These are phyloP conservation scores for Vanderwaltozyma polyspora DNA, from an alignment of 805 yeast genomes.

Conservation along the genomic window DNA sequence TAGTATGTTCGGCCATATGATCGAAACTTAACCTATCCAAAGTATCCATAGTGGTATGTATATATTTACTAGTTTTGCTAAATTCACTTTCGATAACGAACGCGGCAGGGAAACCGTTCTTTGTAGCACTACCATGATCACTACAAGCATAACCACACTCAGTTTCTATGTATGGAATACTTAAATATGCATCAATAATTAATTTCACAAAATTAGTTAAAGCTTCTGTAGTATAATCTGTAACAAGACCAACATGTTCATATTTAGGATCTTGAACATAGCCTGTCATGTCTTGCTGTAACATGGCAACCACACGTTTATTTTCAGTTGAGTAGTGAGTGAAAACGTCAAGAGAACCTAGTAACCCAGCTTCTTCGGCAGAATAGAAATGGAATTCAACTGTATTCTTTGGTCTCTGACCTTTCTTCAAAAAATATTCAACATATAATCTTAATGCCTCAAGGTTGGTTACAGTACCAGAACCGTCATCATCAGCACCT, in stretches of 20 bases:
- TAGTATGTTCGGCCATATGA: constrained; percentile 74
- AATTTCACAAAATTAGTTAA: constrained; percentile 53
- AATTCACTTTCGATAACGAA: constrained; percentile 73
- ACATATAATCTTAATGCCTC: constrained; percentile 62
- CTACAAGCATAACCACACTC: constrained; percentile 88
- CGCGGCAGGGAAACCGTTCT: constrained; percentile 74
- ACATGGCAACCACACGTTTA: constrained; percentile 60
- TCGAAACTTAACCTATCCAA: constrained; percentile 66
- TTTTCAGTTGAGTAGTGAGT: constrained; percentile 34
- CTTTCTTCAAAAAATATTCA: constrained; percentile 15
- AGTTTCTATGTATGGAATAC: constrained; percentile 62
- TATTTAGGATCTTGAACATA: constrained; percentile 44
- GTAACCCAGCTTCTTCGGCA: constrained; percentile 87
- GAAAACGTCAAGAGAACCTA: constrained; percentile 78
- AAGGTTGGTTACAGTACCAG: constrained; percentile 70
- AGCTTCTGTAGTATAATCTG: constrained; percentile 48
- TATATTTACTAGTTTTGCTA: constrained; percentile 50
- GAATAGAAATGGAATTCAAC: constrained; percentile 90
- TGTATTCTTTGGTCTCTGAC: constrained; percentile 52
- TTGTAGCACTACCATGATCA: constrained; percentile 80
- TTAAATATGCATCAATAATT: constrained; percentile 50
- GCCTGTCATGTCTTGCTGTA: constrained; percentile 95
- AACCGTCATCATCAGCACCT: constrained; percentile 93
- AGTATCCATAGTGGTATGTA: constrained; percentile 73
- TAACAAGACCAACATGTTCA: constrained; percentile 67